Evolutionary conservation across 129 eudicot genomes (phyloP), one percentile per base, ranked within the genome.

Genomic region (Rutidosis leptorrhynchoides): DNA sequence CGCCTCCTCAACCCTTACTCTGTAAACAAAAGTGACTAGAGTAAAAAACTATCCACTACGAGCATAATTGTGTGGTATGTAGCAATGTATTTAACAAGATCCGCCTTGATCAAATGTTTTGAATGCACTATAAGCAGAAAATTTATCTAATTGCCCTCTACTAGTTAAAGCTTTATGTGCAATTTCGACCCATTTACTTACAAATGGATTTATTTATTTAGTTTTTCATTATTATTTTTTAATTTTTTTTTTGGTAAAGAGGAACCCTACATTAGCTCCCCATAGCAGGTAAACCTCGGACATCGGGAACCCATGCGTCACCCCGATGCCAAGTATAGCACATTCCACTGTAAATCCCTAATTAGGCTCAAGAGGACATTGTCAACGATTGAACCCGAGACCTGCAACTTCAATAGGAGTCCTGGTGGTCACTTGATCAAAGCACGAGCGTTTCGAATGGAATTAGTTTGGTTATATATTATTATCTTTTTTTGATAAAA

Each of bases 1-100:
- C 65, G 32, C 28, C 65, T 60, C 65, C 65, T 60, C n/a, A 60
- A 28, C n/a, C 45, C 69, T 14, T 60, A 30, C 17, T 37, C 20
- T 32, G 52, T 35, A 21, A 33, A 21, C 28, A 62, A 37, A 15
- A 5, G 21, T 9, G n/a, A 23, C 43, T 11, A 27, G 32, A 60
- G 5, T 60, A 26, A 32, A 59, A 21, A 19, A 3, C 19, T 61
- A 60, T 60, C 46, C 65, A 32, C 43, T 48, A 32, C 32, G 28
- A 61, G 48, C 19, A 61, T 32, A 16, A 61, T 9, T 32, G 8
- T 61, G 48, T 30, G 23, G 3, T 60, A 11, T 60, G 65, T 60
- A 6, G 15, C 22, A 17, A 19, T 10, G 7, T 27, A 27, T 32
- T 60, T 30, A 60, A 0, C 42, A 27, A 60, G 20, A n/a, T 27